Conservation (phyloP, 768 basidiomycete genomes). For the Russula dissimulans region DNA sequence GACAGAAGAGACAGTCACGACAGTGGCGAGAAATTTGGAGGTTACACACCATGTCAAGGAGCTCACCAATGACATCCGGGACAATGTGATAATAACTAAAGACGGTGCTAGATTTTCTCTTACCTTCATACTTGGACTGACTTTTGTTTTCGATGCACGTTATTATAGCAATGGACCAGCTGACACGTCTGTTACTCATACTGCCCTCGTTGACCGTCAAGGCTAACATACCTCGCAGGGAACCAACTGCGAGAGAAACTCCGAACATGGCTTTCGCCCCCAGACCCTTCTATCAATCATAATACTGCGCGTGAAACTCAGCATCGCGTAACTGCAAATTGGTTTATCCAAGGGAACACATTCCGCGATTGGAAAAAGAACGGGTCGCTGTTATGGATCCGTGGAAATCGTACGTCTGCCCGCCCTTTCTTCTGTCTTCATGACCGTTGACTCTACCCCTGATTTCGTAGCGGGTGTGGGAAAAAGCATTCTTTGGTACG, state of each 20-base stretch:
- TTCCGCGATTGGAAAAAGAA: too few species aligned
- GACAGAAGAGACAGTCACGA: background rate
- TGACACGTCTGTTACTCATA: background rate
- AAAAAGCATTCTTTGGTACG: conserved; percentile 1
- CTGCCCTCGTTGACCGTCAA: background rate
- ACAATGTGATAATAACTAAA: background rate
- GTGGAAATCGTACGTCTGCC: background rate
- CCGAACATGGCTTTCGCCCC: background rate
- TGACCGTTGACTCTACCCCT: background rate
- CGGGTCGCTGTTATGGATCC: background rate
- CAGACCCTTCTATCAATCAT: background rate
- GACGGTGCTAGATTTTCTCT: background rate
- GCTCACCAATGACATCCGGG: too few species aligned
- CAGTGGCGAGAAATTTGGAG: background rate
- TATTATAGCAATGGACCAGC: background rate
- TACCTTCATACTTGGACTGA: background rate
- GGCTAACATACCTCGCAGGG: background rate
- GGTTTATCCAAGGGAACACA: too few species aligned
- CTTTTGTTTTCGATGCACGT: too few species aligned
- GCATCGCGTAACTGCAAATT: background rate
- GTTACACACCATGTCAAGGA: background rate
- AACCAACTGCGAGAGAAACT: background rate
- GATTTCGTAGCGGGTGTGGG: background rate
- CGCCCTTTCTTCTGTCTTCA: background rate
- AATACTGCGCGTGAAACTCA: background rate